These are phyloP conservation scores for Anisogramma anomala DNA, from an alignment of 2,329 filamentous ascomycete species.

Conservation along the genomic window DNA sequence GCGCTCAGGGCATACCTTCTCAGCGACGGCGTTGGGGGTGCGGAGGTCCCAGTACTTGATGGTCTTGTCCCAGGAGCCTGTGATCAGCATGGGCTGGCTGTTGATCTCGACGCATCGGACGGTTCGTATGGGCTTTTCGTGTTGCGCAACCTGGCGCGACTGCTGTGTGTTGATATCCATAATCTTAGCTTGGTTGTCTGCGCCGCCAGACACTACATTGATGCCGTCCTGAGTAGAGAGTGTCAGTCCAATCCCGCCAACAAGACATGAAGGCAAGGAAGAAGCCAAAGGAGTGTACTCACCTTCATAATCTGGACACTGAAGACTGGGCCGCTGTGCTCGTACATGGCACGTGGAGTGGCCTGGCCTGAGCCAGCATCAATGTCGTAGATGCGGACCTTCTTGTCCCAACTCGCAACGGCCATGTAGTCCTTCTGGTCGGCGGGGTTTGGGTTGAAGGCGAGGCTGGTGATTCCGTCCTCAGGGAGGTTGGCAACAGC, in stretches of 20 bases:
- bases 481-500: conserved; percentile 66
- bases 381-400: conserved; percentile 94
- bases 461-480: conserved; percentile 79
- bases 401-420: conserved; percentile 93
- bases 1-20: conserved; percentile 59
- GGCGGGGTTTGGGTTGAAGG: conserved; percentile 47
- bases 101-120: conserved; percentile 66
- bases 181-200: conserved; percentile 82
- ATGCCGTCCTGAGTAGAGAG: conserved; percentile 61
- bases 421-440: conserved; percentile 66
- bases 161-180: conserved; percentile 65
- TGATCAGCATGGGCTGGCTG: conserved; percentile 71
- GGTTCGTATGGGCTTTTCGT: conserved; percentile 71
- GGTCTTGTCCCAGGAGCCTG: conserved; percentile 85
- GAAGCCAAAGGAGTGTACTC: conserved; percentile 22
- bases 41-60: conserved; percentile 83
- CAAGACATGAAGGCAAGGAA: neutral
- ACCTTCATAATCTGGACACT: conserved; percentile 83
- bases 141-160: conserved; percentile 64
- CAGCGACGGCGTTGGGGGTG: conserved; percentile 50
- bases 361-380: conserved; percentile 57
- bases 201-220: conserved; percentile 76
- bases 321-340: conserved; percentile 76
- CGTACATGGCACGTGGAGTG: conserved; percentile 74
- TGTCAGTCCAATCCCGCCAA: neutral